Conservation (phyloP, 305 asterid species). For the Ilex paraguariensis region DNA sequence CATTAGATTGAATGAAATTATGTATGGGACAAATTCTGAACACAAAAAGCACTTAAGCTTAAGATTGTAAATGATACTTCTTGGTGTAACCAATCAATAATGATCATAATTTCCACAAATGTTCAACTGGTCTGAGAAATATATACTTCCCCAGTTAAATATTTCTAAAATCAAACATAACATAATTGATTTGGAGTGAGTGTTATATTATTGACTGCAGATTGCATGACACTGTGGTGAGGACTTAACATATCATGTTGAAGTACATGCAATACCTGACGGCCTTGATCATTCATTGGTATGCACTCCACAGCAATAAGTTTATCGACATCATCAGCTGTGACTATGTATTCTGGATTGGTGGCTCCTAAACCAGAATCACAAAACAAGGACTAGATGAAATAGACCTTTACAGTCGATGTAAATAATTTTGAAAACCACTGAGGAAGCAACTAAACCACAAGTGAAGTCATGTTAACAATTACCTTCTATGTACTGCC, state of each 20-base stretch:
- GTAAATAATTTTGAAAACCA: not conserved
- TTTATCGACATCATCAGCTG: conserved; percentile 96
- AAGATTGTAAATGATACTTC: too few relatives aligned
- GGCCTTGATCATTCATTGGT: conserved; percentile 98
- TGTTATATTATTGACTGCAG: not conserved
- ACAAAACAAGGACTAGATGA: not conserved
- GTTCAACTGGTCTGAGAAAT: too few relatives aligned
- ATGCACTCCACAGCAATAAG: conserved; percentile 97
- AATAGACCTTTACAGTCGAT: not conserved
- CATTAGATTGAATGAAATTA: too few relatives aligned
- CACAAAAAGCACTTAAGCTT: too few relatives aligned
- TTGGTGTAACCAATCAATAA: too few relatives aligned
- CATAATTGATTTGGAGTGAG: not conserved
- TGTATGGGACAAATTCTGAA: too few relatives aligned
- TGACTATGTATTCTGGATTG: conserved; percentile 85
- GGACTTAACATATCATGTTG: not conserved
- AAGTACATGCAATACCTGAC: conserved; percentile 45
- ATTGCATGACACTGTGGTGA: too few relatives aligned
- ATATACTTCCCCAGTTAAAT: too few relatives aligned
- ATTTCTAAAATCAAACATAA: not conserved
- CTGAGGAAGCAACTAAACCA: conserved; percentile 4
- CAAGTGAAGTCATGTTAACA: conserved; percentile 9
- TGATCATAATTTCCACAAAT: too few relatives aligned
- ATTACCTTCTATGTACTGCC: conserved; percentile 94
- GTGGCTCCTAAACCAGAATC: conserved; percentile 74